Percentiles rank a stretch among this genome's conserved stretches.
Conservation (phyloP, 2,329 filamentous ascomycete species). For the Xylaria digitata region DNA sequence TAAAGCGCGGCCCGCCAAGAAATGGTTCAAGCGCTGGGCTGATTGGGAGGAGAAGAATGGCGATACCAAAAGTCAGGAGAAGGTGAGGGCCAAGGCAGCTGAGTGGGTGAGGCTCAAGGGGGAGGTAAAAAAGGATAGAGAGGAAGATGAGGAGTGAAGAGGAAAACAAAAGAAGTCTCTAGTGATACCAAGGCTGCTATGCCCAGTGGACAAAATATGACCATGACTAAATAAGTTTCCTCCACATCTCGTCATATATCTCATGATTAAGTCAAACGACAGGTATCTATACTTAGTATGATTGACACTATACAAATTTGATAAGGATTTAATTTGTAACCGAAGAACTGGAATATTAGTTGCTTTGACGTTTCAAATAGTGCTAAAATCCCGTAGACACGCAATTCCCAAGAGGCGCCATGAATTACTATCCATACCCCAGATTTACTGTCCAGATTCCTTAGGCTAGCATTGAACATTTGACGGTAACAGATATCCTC, state of each 20-base stretch:
- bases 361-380: neutral
- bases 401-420: neutral
- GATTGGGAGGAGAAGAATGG: conserved; percentile 85
- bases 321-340: neutral
- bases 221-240: neutral
- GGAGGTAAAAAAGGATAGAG: conserved; percentile 51
- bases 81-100: conserved; percentile 75
- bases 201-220: neutral
- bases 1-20: conserved; percentile 84
- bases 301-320: neutral
- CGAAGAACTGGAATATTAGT: neutral
- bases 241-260: neutral
- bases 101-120: conserved; percentile 72
- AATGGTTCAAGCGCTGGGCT: conserved; percentile 92
- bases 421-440: conserved; percentile 6
- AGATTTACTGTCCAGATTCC: conserved; percentile 4
- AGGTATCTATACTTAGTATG: neutral
- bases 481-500: neutral
- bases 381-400: neutral
- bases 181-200: conserved; percentile 29
- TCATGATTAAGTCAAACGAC: neutral
- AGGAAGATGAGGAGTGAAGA: conserved; percentile 50
- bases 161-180: neutral
- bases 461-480: conserved; percentile 11
- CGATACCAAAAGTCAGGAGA: conserved; percentile 75